phyloP scores from a whole-genome alignment of 2,329 filamentous ascomycete genomes.

The Colletotrichum musicola region DNA sequence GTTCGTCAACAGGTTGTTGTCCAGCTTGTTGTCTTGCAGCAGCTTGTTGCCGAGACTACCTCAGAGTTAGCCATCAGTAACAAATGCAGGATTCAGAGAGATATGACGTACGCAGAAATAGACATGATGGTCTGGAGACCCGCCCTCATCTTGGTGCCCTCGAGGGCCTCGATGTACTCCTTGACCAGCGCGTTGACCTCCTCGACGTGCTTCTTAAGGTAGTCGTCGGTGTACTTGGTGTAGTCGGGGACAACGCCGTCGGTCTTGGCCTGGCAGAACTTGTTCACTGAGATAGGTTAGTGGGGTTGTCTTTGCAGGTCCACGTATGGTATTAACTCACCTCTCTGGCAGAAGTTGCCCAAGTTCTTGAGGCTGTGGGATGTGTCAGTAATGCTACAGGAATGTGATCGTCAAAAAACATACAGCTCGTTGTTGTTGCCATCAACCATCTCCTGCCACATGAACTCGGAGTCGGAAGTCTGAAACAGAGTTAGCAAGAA shows the following conservation, averaged over 20 bases:
- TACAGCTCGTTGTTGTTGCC: constrained; percentile 89
- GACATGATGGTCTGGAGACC: constrained; percentile 75
- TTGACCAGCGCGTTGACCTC: constrained; percentile 76
- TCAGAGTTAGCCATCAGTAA: neutral
- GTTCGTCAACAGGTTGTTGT: constrained; percentile 67
- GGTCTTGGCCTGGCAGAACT: constrained; percentile 83
- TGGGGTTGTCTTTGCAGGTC: neutral
- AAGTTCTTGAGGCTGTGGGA: constrained; percentile 69
- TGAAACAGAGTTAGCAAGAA: neutral
- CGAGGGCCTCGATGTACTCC: constrained; percentile 76
- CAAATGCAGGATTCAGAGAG: constrained; percentile 12
- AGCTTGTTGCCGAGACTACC: constrained; percentile 59
- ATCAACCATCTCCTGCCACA: constrained; percentile 86
- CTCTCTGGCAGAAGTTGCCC: constrained; percentile 79
- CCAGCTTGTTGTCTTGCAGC: constrained; percentile 65
- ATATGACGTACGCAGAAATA: constrained; percentile 63
- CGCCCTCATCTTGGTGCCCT: constrained; percentile 77
- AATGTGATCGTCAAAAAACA: neutral
- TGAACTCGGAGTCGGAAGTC: constrained; percentile 87
- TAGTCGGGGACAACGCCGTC: constrained; percentile 76
- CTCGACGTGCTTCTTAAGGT: constrained; percentile 65
- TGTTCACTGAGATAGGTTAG: constrained; percentile 57
- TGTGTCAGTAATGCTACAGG: neutral
- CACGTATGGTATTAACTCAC: neutral
- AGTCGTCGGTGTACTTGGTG: constrained; percentile 67